These are phyloP conservation scores for Thecaphora thlaspeos DNA, from an alignment of 1,284 basidiomycete genomes.

Conservation along the genomic window DNA sequence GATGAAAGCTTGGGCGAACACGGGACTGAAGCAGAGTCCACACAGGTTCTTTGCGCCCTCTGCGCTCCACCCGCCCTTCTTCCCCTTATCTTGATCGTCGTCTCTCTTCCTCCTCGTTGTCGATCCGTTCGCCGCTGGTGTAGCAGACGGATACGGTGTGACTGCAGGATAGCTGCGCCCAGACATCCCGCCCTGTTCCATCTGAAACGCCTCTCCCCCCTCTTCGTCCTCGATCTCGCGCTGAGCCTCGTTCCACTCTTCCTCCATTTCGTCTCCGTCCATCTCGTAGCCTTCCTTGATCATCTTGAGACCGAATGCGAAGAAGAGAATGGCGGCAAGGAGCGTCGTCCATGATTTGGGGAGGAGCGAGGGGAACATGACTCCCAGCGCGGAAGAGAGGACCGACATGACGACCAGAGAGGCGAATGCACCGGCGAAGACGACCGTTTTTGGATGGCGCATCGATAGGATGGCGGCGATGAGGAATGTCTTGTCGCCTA, in stretches of 20 bases:
- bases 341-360: conserved; percentile 68
- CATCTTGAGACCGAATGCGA: conserved; percentile 52
- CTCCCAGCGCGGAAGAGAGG: conserved; percentile 52
- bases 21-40: conserved; percentile 80
- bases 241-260: conserved; percentile 73
- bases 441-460: conserved; percentile 79
- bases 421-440: conserved; percentile 85
- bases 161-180: background rate
- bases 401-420: conserved; percentile 80
- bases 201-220: conserved; percentile 67
- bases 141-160: background rate
- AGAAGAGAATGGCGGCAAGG: conserved; percentile 67
- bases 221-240: conserved; percentile 73
- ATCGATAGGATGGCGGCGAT: conserved; percentile 95
- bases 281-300: conserved; percentile 40
- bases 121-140: background rate
- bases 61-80: background rate
- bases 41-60: conserved; percentile 80
- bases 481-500: conserved; percentile 96
- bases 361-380: conserved; percentile 49
- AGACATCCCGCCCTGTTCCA: conserved; percentile 23
- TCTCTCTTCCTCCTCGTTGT: conserved; percentile 10
- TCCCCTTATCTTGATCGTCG: background rate
- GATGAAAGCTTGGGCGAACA: conserved; percentile 92
- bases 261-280: conserved; percentile 58